These are phyloP conservation scores for Phanerodontia chrysosporium DNA, from an alignment of 768 basidiomycete species.

Conservation along the genomic window DNA sequence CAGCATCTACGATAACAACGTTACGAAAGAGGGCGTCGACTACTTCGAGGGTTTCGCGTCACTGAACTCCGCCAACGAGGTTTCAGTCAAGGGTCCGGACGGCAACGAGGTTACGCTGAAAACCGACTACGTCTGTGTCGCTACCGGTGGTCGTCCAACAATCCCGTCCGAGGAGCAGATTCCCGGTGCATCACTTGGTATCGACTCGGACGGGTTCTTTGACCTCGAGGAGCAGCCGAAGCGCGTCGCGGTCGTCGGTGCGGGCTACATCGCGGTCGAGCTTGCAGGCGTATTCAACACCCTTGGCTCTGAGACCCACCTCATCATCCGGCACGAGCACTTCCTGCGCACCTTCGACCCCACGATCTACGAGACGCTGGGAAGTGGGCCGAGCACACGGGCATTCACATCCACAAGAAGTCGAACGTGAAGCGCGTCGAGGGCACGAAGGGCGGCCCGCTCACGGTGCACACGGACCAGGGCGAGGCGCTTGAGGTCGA, in stretches of 20 bases:
- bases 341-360: conserved; percentile 94
- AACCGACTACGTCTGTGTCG: conserved; percentile 76
- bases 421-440: conserved; percentile 74
- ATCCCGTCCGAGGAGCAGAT: conserved; percentile 74
- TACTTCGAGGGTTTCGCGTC: conserved; percentile 76
- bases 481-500: conserved; percentile 85
- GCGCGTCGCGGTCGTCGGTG: conserved; percentile 91
- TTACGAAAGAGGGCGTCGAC: conserved; percentile 83
- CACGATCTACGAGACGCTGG: conserved; percentile 75
- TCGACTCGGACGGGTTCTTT: conserved; percentile 95
- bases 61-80: conserved; percentile 61
- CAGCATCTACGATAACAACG: conserved; percentile 87
- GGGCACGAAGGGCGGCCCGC: conserved; percentile 62
- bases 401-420: conserved; percentile 79
- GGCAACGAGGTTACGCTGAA: conserved; percentile 67
- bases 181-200: conserved; percentile 88
- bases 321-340: conserved; percentile 85
- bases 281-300: conserved; percentile 92
- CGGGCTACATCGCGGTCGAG: conserved; percentile 97
- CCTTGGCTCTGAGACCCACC: conserved; percentile 86
- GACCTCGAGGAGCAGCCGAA: conserved; percentile 86
- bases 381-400: conserved; percentile 94
- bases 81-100: conserved; percentile 70
- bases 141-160: conserved; percentile 83
- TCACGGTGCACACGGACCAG: conserved; percentile 72